A percentile compares a stretch with the other conserved stretches of the same genome.
These are phyloP conservation scores for Clarireedia homoeocarpa DNA, from an alignment of 2,329 filamentous ascomycete genomes.

Conservation along the genomic window DNA sequence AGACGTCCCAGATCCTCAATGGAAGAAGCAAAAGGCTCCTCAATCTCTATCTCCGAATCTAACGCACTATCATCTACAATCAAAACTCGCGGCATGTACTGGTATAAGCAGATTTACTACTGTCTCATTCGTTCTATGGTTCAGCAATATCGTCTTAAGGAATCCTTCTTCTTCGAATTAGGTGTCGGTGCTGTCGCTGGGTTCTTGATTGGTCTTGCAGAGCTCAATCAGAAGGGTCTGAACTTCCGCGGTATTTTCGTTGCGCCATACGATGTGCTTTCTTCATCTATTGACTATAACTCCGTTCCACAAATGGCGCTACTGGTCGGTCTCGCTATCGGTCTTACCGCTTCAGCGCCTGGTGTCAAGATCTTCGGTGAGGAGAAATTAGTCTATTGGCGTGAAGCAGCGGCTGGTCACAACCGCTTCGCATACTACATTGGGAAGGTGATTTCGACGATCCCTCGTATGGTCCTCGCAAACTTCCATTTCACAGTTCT, in stretches of 20 bases:
- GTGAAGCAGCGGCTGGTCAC: conserved; percentile 49
- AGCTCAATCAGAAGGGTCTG: conserved; percentile 41
- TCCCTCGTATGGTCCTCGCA: conserved; percentile 35
- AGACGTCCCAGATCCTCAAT: not conserved
- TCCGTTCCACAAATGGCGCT: conserved; percentile 46
- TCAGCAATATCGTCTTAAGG: conserved; percentile 47
- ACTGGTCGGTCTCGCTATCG: conserved; percentile 46
- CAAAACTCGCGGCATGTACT: conserved; percentile 41
- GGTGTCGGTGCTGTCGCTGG: conserved; percentile 44
- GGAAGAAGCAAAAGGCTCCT: not conserved
- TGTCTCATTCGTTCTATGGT: conserved; percentile 45
- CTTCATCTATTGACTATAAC: conserved; percentile 41
- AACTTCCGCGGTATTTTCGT: conserved; percentile 47
- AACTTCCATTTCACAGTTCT: conserved; percentile 46
- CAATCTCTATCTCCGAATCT: conserved; percentile 31
- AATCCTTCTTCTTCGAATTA: conserved; percentile 47
- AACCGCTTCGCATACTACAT: conserved; percentile 48
- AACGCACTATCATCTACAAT: conserved; percentile 38
- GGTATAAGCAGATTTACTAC: conserved; percentile 42
- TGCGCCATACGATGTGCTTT: conserved; percentile 42
- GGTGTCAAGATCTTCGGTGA: conserved; percentile 37
- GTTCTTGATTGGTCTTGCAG: conserved; percentile 45
- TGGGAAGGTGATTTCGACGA: conserved; percentile 43
- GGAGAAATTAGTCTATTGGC: conserved; percentile 41
- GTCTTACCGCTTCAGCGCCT: conserved; percentile 45